phyloP scores from a whole-genome alignment of 164 flowering plant genomes.

The Amborella trichopoda region DNA sequence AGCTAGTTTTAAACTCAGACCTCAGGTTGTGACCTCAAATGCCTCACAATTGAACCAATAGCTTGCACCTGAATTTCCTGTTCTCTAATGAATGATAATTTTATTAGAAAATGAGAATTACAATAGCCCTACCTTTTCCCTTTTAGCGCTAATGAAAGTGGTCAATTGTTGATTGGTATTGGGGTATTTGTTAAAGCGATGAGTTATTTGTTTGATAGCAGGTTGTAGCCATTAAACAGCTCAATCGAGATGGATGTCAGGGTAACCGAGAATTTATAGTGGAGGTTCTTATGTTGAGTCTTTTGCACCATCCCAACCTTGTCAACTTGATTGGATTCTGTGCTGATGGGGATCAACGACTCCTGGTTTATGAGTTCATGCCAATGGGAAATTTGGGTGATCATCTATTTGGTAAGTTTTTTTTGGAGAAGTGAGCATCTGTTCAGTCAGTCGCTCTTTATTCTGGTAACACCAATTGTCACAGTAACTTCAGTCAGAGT shows the following conservation, averaged over 20 bases:
- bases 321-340: conserved; percentile 83
- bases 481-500: not conserved
- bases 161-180: not conserved
- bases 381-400: conserved; percentile 73
- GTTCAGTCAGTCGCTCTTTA: not conserved
- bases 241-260: conserved; percentile 54
- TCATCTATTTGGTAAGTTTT: conserved; percentile 61
- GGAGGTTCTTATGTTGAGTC: conserved; percentile 84
- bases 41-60: not conserved
- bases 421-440: not conserved
- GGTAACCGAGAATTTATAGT: conserved; percentile 80
- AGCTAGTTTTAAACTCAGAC: too few relatives aligned
- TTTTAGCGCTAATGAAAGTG: not conserved
- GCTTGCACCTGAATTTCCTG: not conserved
- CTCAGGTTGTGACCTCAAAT: not conserved
- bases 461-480: not conserved
- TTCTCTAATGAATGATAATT: not conserved
- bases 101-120: not conserved
- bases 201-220: conserved; percentile 10
- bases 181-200: not conserved
- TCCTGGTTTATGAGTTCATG: conserved; percentile 87
- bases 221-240: conserved; percentile 63
- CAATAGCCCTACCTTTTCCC: not conserved
- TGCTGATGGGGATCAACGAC: conserved; percentile 74
- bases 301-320: conserved; percentile 71